Conservation (phyloP, 164 flowering plant species). For the Sextonia rubra region DNA sequence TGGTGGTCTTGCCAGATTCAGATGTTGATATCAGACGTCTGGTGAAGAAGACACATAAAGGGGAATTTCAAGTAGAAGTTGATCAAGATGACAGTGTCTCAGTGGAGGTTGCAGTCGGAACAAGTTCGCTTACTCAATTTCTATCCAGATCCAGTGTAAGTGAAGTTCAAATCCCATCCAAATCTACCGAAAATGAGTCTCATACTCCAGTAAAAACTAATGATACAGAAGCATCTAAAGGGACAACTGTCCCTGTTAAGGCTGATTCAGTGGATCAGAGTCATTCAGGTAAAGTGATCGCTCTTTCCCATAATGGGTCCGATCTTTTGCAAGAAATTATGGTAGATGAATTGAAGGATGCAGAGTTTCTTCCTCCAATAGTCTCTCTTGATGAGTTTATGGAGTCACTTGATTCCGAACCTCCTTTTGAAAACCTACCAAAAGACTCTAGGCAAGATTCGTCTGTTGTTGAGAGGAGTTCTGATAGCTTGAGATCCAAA, state of each 20-base stretch:
- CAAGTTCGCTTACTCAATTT: conserved; percentile 27
- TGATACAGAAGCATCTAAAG: conserved; percentile 11
- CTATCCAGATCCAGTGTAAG: conserved; percentile 24
- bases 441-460: conserved; percentile 31
- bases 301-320: conserved; percentile 50
- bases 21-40: conserved; percentile 83
- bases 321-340: conserved; percentile 77
- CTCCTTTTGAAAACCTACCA: conserved; percentile 69
- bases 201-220: conserved; percentile 23
- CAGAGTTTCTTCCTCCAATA: conserved; percentile 87
- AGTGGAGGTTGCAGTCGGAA: conserved; percentile 62
- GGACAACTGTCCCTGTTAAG: conserved; percentile 18
- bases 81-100: conserved; percentile 59
- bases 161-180: conserved; percentile 20
- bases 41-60: conserved; percentile 96
- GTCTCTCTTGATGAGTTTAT: conserved; percentile 93
- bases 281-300: conserved; percentile 25
- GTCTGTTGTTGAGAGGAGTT: conserved; percentile 31
- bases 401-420: conserved; percentile 84
- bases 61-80: conserved; percentile 86
- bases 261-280: conserved; percentile 24
- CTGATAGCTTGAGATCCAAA: conserved; percentile 23
- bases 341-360: conserved; percentile 73
- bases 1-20: conserved; percentile 89
- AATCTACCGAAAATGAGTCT: conserved; percentile 19